Evolutionary conservation across 2,329 filamentous ascomycete genomes (phyloP), one percentile per base, ranked within the genome.

Genomic region (Escovopsis sp.): DNA sequence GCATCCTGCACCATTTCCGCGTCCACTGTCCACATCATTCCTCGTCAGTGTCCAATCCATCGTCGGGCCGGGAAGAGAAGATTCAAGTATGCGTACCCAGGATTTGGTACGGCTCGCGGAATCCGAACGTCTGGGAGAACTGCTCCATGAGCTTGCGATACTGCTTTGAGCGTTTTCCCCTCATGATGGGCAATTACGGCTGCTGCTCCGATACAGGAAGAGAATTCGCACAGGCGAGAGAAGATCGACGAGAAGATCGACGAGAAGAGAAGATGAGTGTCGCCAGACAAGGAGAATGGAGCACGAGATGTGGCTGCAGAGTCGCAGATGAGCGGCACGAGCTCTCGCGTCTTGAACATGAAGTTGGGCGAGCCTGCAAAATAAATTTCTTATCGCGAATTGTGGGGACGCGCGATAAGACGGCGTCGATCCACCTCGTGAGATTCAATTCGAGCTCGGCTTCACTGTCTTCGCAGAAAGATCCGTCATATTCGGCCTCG

Each of bases 91-190:
- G n/a, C 63, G 39, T 62, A 79, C 75, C 66, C 30, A 94, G 65
- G 35, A 93, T 79, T 62, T 96, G 90, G 61, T 94, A 96, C 10
- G 90, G 86, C 60, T 90, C 82, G 47, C 87, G 83, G 57, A 94
- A 94, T 41, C 81, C 79, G 54, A 93, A 94, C 41, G 76, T 77
- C 56, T 88, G 70, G 52, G 78, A 76, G 69, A 87, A 94, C 53
- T 88, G 79, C 60, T 85, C 79, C 78, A 98, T 92, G 51, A 94
- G 76, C 75, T 94, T 94, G 48, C 66, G 65, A 48, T 70, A 70
- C 46, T 68, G 65, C 44, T 70, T 70, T 16, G 63, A 64, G 12
- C 66, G 57, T 52, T 68, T 68, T 35, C 63, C 65, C 49, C 65
- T 63, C 58, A 66, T 66, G 5, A 46, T 61, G 45, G 36, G 19